Evolutionary conservation across 2,329 filamentous ascomycete genomes (phyloP), one percentile per base, ranked within the genome.

Genomic region (Fusarium bactridioides): DNA sequence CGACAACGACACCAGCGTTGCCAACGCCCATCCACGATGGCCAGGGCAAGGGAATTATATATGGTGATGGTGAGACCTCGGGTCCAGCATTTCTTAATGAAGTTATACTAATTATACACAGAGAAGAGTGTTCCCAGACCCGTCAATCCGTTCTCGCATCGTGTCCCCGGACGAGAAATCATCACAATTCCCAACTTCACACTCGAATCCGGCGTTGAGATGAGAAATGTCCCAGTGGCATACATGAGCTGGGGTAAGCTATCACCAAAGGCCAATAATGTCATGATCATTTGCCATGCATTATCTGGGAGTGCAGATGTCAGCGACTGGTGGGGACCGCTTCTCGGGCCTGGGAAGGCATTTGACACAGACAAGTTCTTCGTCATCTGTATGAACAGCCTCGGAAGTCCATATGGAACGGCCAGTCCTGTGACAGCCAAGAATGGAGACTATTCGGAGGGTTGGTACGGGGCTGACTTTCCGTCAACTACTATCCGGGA

Each of bases 301-400:
- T 18, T 54, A 2, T 54, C 51, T 1, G 51, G 51, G 21, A 54
- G 51, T 41, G 35, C 51, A n/a, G 51, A 54, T 41, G 51, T 54
- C 10, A 54, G 51, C 8, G 51, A 54, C 25, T 54, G 51, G 51
- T 54, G 51, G 51, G 51, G 51, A 2, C 51, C 51, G 7, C 35
- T 54, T 4, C 51, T 54, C 4, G 51, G 51, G 1, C 35, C 35
- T 18, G 51, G 51, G 0, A 54, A 54, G 25, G 51, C 51, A n/a
- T 54, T 54, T 5, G 51, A 54, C 4, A 54, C 35, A 7, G 51
- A 54, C 15, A 54, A 54, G 51, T 54, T 54, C 51, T 54, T 54
- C 7, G 51, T 54, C 10, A 29, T 54, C 19, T 54, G 51, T 10
- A 6, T 54, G 25, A 54, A 54, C 15, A 54, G 51, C 4, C 35